Base-by-base conservation (phyloP, 192 early-diverging fungal species). In the Coemansia sp. region DNA sequence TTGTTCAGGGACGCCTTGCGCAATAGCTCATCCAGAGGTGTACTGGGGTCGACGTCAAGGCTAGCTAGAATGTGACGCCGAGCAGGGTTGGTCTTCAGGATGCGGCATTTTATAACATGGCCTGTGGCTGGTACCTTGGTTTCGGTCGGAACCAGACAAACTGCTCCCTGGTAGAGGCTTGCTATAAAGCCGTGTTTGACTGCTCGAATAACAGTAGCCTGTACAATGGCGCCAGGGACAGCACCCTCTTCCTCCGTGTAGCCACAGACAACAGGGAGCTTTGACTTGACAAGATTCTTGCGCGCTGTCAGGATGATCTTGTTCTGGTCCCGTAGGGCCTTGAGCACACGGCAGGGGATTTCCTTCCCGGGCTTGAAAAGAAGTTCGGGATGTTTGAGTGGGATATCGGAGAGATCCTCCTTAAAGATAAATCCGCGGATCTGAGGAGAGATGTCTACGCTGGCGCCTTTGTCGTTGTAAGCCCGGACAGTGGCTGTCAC, bases 251-350 rank as follows among this genome's bases (percentile, higher is more conserved):
- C 71, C 59, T 71, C 81, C 29, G 67, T 67, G 52, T 90, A 88
- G 10, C 84, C 77, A 0, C 70, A 74, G 34, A 97, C 80, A 32
- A 86, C 69, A 11, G 90, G 88, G 22, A 91, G 76, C 52, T 87
- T 87, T 41, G 84, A 87, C 53, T 88, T 84, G 22, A 97, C 79
- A 7, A 98, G 75, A 17, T 76, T 79, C 71, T 88, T 90, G 66
- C 91, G 92, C 67, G 90, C 87, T 38, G 92, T 93, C 20, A 92
- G 87, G 9, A 74, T 61, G 67, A 96, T 72, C 48, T 85, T 88
- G 64, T 83, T 71, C 15, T 86, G 76, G 9, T 71, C 83, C 2
- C 73, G 34, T 50, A 89, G 74, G 8, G 86, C 83, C 13, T 69
- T 76, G 35, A 93, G 67, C 53, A 98, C 88, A 23, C 87, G 83